These are phyloP conservation scores for Lasiosphaeris hirsuta DNA, from an alignment of 495 filamentous ascomycete genomes.

Conservation along the genomic window DNA sequence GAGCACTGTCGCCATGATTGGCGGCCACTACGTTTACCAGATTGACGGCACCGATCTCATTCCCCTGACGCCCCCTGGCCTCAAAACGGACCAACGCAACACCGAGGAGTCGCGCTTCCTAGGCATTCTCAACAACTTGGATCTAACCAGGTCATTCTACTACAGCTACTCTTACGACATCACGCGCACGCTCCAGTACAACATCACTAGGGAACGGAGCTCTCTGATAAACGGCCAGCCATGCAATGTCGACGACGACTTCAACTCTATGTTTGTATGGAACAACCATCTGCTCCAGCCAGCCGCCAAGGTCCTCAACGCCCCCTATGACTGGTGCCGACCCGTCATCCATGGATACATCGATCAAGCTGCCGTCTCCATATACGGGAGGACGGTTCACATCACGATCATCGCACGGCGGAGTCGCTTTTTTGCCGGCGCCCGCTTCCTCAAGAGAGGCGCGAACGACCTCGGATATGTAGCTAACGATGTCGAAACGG, in stretches of 20 bases:
- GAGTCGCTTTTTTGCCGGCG: constrained; percentile 91
- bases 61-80: constrained; percentile 69
- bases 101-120: constrained; percentile 88
- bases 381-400: constrained; percentile 81
- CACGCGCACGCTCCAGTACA: constrained; percentile 87
- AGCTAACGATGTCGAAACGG: constrained; percentile 98
- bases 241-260: constrained; percentile 58
- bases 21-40: constrained; percentile 93
- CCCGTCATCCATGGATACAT: constrained; percentile 96
- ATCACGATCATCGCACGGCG: constrained; percentile 91
- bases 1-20: constrained; percentile 91
- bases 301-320: constrained; percentile 64
- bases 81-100: constrained; percentile 72
- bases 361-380: constrained; percentile 79
- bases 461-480: constrained; percentile 96
- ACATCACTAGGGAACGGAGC: constrained; percentile 78
- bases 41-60: constrained; percentile 94
- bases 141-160: constrained; percentile 88
- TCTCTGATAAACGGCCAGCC: constrained; percentile 60
- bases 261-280: constrained; percentile 97
- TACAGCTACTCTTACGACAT: constrained; percentile 99
- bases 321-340: constrained; percentile 91
- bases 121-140: constrained; percentile 83
- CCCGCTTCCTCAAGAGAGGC: constrained; percentile 89
- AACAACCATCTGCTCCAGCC: constrained; percentile 85